Evolutionary conservation across 2,329 filamentous ascomycete genomes (phyloP).

Genomic region (Pleurostoma richardsiae): DNA sequence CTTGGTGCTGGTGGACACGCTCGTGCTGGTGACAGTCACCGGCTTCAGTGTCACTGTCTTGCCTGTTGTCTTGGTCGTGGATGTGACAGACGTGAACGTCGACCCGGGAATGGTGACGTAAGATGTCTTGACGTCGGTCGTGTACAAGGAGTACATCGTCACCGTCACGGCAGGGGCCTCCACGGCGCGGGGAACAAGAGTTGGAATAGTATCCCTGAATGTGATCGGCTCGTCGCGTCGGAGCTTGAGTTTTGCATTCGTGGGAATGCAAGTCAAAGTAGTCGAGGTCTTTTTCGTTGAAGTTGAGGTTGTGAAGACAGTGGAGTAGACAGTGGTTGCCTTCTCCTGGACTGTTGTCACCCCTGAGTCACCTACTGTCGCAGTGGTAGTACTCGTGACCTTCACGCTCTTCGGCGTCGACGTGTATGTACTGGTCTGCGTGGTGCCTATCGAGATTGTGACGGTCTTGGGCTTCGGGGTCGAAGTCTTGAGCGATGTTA

Average conservation of each 20-base stretch:
- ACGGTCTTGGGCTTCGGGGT: not conserved
- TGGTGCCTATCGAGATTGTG: not conserved
- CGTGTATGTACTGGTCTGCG: not conserved
- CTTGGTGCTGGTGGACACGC: too few species aligned
- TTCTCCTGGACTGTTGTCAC: conserved; percentile 8
- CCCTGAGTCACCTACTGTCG: conserved; percentile 6
- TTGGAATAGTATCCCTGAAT: not conserved
- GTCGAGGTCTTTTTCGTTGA: conserved; percentile 12
- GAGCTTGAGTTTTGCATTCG: not conserved
- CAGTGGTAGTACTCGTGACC: conserved; percentile 22
- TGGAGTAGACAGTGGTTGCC: conserved; percentile 7
- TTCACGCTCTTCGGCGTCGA: conserved; percentile 18
- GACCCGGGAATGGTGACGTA: not conserved
- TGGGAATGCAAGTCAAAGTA: conserved; percentile 9
- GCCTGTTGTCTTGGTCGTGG: conserved; percentile 7
- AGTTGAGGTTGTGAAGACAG: conserved; percentile 12
- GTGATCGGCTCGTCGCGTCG: not conserved
- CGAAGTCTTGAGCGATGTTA: not conserved
- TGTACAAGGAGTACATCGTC: not conserved
- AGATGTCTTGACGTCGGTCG: not conserved
- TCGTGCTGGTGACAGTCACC: too few species aligned
- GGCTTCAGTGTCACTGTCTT: not conserved
- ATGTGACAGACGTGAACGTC: conserved; percentile 3
- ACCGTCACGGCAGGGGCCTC: not conserved
- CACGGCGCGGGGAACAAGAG: not conserved